Evolutionary conservation across 176 grass and related monocot species (phyloP).

Genomic region (Bolboschoenus planiculmis): DNA sequence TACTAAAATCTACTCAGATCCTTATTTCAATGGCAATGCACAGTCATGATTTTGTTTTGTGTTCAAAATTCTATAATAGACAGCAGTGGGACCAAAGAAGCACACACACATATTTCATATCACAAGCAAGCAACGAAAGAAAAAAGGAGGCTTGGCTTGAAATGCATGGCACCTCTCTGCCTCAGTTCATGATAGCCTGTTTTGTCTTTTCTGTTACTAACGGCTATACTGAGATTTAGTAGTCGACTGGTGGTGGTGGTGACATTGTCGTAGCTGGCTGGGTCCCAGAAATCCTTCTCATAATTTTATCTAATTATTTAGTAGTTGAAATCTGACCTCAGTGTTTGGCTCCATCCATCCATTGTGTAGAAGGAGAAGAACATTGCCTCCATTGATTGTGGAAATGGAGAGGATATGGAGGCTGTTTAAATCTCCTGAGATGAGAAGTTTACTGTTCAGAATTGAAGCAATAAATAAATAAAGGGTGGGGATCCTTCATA

Average conservation of each 20-base stretch:
- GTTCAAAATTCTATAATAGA: too few relatives aligned
- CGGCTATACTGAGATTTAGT: neutral
- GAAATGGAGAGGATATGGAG: too few relatives aligned
- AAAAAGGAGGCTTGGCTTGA: constrained; percentile 11
- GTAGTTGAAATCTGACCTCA: neutral
- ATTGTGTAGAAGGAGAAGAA: neutral
- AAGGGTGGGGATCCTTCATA: too few relatives aligned
- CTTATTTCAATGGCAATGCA: too few relatives aligned
- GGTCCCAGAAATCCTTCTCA: neutral
- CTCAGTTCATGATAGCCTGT: neutral
- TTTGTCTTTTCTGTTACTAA: constrained; percentile 16
- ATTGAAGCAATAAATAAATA: constrained; percentile 5
- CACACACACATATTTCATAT: neutral
- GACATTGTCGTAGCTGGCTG: neutral
- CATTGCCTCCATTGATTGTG: too few relatives aligned
- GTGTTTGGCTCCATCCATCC: neutral
- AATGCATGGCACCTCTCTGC: constrained; percentile 10
- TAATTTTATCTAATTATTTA: neutral
- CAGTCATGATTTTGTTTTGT: too few relatives aligned
- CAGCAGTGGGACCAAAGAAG: neutral
- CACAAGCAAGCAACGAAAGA: neutral
- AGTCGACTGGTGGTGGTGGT: neutral
- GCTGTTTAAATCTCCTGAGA: neutral
- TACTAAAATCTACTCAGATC: too few relatives aligned
- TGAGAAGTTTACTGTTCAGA: constrained; percentile 1